Percentiles rank a stretch among this genome's conserved stretches.
These are phyloP conservation scores for Sporobolomyces roseus DNA, from an alignment of 768 basidiomycete genomes.

Conservation along the genomic window DNA sequence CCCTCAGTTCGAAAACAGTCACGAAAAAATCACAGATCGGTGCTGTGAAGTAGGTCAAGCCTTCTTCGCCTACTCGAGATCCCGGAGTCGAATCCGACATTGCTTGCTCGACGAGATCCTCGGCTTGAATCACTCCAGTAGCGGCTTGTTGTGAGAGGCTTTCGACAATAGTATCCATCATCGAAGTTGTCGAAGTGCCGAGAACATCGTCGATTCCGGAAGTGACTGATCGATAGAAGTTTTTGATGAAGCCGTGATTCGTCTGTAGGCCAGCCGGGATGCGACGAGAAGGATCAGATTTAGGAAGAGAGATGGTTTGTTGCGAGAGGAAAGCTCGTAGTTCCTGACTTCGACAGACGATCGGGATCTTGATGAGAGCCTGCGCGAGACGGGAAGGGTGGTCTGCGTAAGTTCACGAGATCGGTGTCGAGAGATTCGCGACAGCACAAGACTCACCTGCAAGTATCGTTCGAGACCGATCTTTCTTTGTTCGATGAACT, in stretches of 20 bases:
- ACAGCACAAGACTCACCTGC: slow-evolving; percentile 58
- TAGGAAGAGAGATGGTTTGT: slow-evolving; percentile 41
- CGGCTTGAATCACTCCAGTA: slow-evolving; percentile 74
- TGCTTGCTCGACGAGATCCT: slow-evolving; percentile 61
- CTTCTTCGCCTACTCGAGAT: slow-evolving; percentile 65
- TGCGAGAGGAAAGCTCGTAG: slow-evolving; percentile 80
- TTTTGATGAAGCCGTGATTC: slow-evolving; percentile 72
- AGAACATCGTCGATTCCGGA: slow-evolving; percentile 97
- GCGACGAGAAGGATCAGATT: slow-evolving; percentile 10
- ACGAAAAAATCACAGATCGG: slow-evolving; percentile 92
- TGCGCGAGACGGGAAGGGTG: slow-evolving; percentile 47
- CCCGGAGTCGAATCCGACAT: slow-evolving; percentile 57
- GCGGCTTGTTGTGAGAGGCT: slow-evolving; percentile 84
- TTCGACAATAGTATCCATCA: slow-evolving; percentile 91
- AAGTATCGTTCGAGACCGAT: slow-evolving; percentile 80
- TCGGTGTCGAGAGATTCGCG: slow-evolving; percentile 11
- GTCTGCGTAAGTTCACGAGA: neutral
- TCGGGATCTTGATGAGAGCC: slow-evolving; percentile 68
- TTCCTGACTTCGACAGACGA: slow-evolving; percentile 75
- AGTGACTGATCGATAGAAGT: slow-evolving; percentile 83
- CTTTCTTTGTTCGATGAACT: slow-evolving; percentile 79
- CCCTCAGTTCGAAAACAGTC: slow-evolving; percentile 89
- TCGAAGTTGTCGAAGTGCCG: slow-evolving; percentile 60
- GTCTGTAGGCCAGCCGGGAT: slow-evolving; percentile 52
- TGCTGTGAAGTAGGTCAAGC: slow-evolving; percentile 79